These are phyloP conservation scores for Ramalina intermedia DNA, from an alignment of 495 filamentous ascomycete genomes.

Conservation along the genomic window DNA sequence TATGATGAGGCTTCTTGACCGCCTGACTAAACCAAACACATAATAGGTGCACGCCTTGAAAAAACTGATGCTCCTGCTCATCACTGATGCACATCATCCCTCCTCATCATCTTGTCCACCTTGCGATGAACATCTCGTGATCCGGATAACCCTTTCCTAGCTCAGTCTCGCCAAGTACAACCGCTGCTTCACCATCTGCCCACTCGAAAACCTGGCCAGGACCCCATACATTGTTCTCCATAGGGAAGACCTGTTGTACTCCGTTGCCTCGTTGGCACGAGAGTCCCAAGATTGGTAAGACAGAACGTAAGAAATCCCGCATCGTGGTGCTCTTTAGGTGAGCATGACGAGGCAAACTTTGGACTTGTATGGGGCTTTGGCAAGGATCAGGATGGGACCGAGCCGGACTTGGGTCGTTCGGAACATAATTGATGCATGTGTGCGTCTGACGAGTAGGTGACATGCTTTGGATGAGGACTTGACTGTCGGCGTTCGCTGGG, in stretches of 20 bases:
- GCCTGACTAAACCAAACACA: too few species aligned
- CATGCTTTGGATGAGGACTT: too few species aligned
- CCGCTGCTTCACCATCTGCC: not conserved
- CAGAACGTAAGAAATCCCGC: not conserved
- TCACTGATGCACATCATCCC: too few species aligned
- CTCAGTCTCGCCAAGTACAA: not conserved
- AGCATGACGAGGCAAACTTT: not conserved
- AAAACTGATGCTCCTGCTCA: too few species aligned
- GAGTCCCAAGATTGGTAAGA: not conserved
- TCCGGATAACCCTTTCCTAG: not conserved
- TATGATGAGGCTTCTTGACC: too few species aligned
- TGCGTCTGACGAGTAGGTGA: not conserved
- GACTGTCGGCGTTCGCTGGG: too few species aligned
- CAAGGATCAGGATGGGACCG: not conserved
- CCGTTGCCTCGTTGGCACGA: not conserved
- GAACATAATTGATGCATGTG: not conserved
- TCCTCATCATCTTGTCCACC: not conserved
- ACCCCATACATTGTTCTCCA: not conserved
- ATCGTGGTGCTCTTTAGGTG: not conserved
- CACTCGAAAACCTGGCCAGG: not conserved
- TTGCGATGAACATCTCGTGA: not conserved
- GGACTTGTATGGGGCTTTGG: not conserved
- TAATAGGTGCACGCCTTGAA: too few species aligned
- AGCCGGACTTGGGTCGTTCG: not conserved
- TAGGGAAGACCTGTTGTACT: slow-evolving; percentile 1